Evolutionary conservation across 352 stramenopile genomes (phyloP).

Genomic region (Phytophthora sp.): DNA sequence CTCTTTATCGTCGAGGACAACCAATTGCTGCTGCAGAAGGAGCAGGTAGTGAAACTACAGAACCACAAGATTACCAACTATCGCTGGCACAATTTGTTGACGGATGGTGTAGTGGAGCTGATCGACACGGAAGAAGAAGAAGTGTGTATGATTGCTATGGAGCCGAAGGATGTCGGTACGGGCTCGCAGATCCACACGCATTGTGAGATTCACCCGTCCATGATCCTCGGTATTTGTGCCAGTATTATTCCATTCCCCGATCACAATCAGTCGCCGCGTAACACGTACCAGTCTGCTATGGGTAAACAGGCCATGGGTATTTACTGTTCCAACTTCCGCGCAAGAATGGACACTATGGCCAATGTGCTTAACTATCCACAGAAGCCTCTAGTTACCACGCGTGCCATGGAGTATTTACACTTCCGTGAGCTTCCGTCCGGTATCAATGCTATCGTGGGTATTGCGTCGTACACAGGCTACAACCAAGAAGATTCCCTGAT

Average conservation of each 20-base stretch:
- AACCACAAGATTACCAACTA: conserved; percentile 92
- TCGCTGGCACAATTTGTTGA: conserved; percentile 88
- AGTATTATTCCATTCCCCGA: conserved; percentile 99
- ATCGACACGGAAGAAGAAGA: conserved; percentile 99
- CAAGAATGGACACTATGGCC: conserved; percentile 99
- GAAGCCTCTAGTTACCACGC: conserved; percentile 98
- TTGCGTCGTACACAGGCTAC: conserved; percentile 93
- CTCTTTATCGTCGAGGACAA: conserved; percentile 99
- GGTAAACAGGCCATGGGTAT: conserved; percentile 99
- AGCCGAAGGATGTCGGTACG: conserved; percentile 93
- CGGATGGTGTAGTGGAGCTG: conserved; percentile 97
- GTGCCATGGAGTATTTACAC: conserved; percentile 99
- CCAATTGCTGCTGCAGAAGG: conserved; percentile 95
- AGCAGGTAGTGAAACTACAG: conserved; percentile 96
- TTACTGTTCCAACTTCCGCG: conserved; percentile 98
- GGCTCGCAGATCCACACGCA: conserved; percentile 98
- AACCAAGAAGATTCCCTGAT: conserved; percentile 99
- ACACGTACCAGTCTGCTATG: conserved; percentile 99
- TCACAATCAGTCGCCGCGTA: conserved; percentile 99
- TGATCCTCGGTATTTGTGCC: conserved; percentile 99
- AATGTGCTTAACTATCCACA: conserved; percentile 99
- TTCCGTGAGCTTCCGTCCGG: conserved; percentile 98
- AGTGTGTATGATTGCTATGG: conserved; percentile 99
- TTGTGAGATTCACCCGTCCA: conserved; percentile 99
- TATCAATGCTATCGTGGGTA: conserved; percentile 96